Evolutionary conservation across 2,329 filamentous ascomycete species (phyloP).

Genomic region (Fusarium sp.): DNA sequence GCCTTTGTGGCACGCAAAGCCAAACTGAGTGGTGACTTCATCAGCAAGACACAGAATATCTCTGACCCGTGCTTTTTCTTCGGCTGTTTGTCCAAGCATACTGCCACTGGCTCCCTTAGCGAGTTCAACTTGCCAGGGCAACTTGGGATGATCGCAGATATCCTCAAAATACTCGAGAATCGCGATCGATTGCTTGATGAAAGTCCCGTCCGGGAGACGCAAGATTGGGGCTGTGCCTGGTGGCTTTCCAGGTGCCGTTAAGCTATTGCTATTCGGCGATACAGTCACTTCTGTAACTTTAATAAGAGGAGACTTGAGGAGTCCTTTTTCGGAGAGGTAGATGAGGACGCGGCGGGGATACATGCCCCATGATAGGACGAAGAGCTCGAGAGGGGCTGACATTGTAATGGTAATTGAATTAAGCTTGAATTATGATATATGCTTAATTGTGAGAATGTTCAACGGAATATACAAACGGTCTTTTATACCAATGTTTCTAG

Average conservation of each 20-base stretch:
- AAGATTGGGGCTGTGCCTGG: slow-evolving; percentile 22
- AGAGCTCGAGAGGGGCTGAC: slow-evolving; percentile 26
- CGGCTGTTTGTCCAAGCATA: slow-evolving; percentile 13
- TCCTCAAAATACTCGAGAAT: slow-evolving; percentile 38
- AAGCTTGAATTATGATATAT: fast-evolving
- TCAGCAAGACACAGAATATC: slow-evolving; percentile 30
- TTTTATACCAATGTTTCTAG: neutral
- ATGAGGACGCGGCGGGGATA: slow-evolving; percentile 28
- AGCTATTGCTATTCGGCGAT: neutral
- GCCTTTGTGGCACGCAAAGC: slow-evolving; percentile 36
- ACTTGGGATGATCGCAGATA: slow-evolving; percentile 18
- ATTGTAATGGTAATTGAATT: neutral
- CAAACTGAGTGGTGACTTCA: slow-evolving; percentile 26
- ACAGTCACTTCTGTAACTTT: slow-evolving; percentile 10
- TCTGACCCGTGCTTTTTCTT: slow-evolving; percentile 23
- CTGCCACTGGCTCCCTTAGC: neutral
- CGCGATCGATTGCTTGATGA: slow-evolving; percentile 37
- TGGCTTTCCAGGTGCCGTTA: slow-evolving; percentile 25
- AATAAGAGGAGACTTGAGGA: slow-evolving; percentile 13
- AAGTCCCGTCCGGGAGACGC: slow-evolving; percentile 26
- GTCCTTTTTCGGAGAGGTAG: slow-evolving; percentile 26
- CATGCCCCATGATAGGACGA: slow-evolving; percentile 29
- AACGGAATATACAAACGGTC: too few species aligned
- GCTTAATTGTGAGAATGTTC: neutral
- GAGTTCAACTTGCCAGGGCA: slow-evolving; percentile 23